phyloP scores from a whole-genome alignment of 805 yeast genomes.

The Starmerella bacillaris region DNA sequence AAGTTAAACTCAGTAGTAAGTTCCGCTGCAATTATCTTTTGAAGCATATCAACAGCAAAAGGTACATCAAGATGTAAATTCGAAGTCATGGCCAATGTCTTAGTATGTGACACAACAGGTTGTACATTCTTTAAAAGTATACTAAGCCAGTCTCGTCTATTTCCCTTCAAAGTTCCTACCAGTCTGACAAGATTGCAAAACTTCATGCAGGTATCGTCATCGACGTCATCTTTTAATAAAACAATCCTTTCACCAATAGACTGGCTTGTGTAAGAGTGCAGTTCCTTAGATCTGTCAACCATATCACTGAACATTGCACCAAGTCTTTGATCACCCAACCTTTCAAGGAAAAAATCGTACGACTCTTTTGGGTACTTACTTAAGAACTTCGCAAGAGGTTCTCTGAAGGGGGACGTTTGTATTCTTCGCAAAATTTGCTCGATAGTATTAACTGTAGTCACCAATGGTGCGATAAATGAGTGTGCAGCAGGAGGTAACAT shows the following conservation, averaged over 20 bases:
- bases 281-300: slow-evolving; percentile 32
- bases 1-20: slow-evolving; percentile 3
- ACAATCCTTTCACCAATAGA: slow-evolving; percentile 34
- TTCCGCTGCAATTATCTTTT: slow-evolving; percentile 24
- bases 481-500: slow-evolving; percentile 81
- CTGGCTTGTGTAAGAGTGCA: slow-evolving; percentile 38
- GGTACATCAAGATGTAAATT: slow-evolving; percentile 51
- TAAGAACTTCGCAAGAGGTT: slow-evolving; percentile 74
- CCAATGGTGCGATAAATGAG: slow-evolving; percentile 74
- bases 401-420: slow-evolving; percentile 73
- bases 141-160: slow-evolving; percentile 4
- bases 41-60: slow-evolving; percentile 49
- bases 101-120: too few relatives aligned
- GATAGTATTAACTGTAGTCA: slow-evolving; percentile 53
- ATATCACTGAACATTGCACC: slow-evolving; percentile 55
- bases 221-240: slow-evolving; percentile 32
- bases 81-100: slow-evolving; percentile 31
- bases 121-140: slow-evolving; percentile 21
- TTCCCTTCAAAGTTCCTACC: slow-evolving; percentile 1
- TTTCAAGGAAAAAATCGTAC: slow-evolving; percentile 46
- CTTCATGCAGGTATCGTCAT: slow-evolving; percentile 40
- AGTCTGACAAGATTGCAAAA: slow-evolving; percentile 50
- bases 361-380: slow-evolving; percentile 67
- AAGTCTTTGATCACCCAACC: slow-evolving; percentile 43
- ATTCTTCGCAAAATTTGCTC: slow-evolving; percentile 74